Percentiles rank a stretch among this genome's conserved stretches.
phyloP scores from a whole-genome alignment of 768 basidiomycete species.

The Dioszegia aurantiaca region DNA sequence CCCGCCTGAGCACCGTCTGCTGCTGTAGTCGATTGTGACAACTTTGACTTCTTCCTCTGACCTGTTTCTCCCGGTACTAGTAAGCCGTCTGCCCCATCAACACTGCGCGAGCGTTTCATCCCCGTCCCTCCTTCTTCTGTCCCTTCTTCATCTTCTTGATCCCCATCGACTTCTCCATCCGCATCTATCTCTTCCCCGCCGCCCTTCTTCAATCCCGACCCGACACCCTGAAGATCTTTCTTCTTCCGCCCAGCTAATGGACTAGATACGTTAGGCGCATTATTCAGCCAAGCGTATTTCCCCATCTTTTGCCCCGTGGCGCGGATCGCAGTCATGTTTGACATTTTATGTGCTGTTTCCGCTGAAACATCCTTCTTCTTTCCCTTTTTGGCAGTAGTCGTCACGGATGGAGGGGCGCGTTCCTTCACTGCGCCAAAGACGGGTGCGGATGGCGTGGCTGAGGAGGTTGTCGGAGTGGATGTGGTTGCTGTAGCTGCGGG shows the following conservation, averaged over 20 bases:
- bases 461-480: neutral
- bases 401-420: no score
- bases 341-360: conserved; percentile 37
- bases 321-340: conserved; percentile 39
- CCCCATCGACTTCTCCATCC: conserved; percentile 17
- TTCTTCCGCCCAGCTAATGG: conserved; percentile 28
- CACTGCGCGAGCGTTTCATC: neutral
- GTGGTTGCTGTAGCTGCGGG: conserved; percentile 2
- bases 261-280: conserved; percentile 30
- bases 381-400: conserved; percentile 6
- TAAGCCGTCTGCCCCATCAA: conserved; percentile 5
- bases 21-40: conserved; percentile 2
- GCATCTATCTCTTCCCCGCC: conserved; percentile 1
- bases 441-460: conserved; percentile 14
- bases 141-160: neutral
- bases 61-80: conserved; percentile 2
- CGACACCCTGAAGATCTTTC: conserved; percentile 17
- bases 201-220: neutral
- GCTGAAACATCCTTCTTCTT: conserved; percentile 34
- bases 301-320: conserved; percentile 30
- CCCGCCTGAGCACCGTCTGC: neutral
- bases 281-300: conserved; percentile 42
- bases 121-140: neutral
- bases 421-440: conserved; percentile 35
- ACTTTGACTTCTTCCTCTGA: conserved; percentile 19